A percentile compares a stretch with the other conserved stretches of the same genome.
Evolutionary conservation across 1,284 basidiomycete genomes (phyloP).

Genomic region (Tylopilus orsonianus): DNA sequence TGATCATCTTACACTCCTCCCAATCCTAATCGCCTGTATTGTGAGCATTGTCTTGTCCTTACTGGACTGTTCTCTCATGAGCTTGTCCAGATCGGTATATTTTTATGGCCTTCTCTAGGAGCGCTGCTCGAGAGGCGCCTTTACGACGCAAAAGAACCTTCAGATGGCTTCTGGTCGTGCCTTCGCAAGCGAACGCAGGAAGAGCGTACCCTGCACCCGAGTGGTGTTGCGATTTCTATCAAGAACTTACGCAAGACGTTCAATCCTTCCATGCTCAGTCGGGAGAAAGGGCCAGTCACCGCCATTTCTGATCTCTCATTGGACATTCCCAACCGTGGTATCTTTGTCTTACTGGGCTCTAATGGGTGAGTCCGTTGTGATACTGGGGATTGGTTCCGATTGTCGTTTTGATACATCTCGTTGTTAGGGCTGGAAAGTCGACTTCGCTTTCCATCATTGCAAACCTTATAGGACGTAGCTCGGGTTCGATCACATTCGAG

Average conservation of each 20-base stretch:
- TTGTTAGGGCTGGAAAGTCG: slow-evolving; percentile 72
- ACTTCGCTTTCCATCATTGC: slow-evolving; percentile 69
- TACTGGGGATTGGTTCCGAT: not conserved
- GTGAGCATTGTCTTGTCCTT: slow-evolving; percentile 40
- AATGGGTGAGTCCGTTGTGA: slow-evolving; percentile 51
- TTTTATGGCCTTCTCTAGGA: slow-evolving; percentile 70
- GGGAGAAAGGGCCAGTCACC: slow-evolving; percentile 44
- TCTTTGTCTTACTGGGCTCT: slow-evolving; percentile 74
- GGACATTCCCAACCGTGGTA: slow-evolving; percentile 65
- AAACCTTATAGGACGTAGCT: slow-evolving; percentile 56
- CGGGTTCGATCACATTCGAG: slow-evolving; percentile 64
- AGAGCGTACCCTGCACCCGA: slow-evolving; percentile 33
- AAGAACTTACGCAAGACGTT: slow-evolving; percentile 60
- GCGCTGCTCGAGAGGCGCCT: slow-evolving; percentile 56
- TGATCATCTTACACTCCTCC: slow-evolving; percentile 53
- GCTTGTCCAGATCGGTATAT: slow-evolving; percentile 55
- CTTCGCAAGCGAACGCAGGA: slow-evolving; percentile 20
- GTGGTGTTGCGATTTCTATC: slow-evolving; percentile 57
- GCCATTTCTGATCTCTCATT: slow-evolving; percentile 66
- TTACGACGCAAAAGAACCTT: slow-evolving; percentile 57
- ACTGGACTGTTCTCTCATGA: not conserved
- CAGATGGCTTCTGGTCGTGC: slow-evolving; percentile 30
- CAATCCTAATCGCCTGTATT: slow-evolving; percentile 60
- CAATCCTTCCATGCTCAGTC: slow-evolving; percentile 41
- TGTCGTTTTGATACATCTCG: slow-evolving; percentile 6